These are phyloP conservation scores for Rhizopogon salebrosus DNA, from an alignment of 768 basidiomycete species.

Conservation along the genomic window DNA sequence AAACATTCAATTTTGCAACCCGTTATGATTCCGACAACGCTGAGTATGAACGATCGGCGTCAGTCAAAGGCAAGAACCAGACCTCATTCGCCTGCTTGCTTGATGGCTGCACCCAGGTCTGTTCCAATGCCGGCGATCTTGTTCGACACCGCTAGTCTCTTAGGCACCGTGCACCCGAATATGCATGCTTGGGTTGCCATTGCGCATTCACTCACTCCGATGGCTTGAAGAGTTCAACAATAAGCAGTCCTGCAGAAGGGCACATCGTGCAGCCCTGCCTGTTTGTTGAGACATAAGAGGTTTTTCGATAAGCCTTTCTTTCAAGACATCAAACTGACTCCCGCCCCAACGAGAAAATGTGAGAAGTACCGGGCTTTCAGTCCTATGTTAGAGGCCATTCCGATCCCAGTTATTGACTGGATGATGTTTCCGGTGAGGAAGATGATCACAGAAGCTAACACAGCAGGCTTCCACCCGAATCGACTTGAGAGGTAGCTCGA, in stretches of 20 bases:
- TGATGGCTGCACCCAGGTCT: slow-evolving; percentile 21
- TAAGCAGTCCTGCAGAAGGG: slow-evolving; percentile 22
- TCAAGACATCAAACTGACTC: slow-evolving; percentile 35
- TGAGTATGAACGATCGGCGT: not conserved
- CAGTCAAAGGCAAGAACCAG: slow-evolving; percentile 4
- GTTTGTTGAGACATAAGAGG: not conserved
- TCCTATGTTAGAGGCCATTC: slow-evolving; percentile 18
- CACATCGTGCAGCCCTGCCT: slow-evolving; percentile 13
- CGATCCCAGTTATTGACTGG: slow-evolving; percentile 30
- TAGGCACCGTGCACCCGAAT: slow-evolving; percentile 18
- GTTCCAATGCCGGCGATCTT: slow-evolving; percentile 23
- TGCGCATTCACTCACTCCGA: slow-evolving; percentile 26
- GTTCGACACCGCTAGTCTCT: slow-evolving; percentile 26
- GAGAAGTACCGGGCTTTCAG: slow-evolving; percentile 27
- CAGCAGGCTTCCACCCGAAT: slow-evolving; percentile 31
- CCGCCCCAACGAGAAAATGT: slow-evolving; percentile 45
- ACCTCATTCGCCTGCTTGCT: slow-evolving; percentile 20
- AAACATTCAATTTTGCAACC: not conserved
- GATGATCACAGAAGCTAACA: slow-evolving; percentile 26
- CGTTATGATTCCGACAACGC: too few relatives aligned
- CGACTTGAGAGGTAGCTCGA: slow-evolving; percentile 23
- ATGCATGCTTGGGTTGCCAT: slow-evolving; percentile 18
- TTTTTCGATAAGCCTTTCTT: too few relatives aligned
- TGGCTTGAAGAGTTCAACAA: slow-evolving; percentile 27
- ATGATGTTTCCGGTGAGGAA: slow-evolving; percentile 30